Base-by-base conservation (phyloP, 2,329 filamentous ascomycete genomes). In the Colletotrichum truncatum region DNA sequence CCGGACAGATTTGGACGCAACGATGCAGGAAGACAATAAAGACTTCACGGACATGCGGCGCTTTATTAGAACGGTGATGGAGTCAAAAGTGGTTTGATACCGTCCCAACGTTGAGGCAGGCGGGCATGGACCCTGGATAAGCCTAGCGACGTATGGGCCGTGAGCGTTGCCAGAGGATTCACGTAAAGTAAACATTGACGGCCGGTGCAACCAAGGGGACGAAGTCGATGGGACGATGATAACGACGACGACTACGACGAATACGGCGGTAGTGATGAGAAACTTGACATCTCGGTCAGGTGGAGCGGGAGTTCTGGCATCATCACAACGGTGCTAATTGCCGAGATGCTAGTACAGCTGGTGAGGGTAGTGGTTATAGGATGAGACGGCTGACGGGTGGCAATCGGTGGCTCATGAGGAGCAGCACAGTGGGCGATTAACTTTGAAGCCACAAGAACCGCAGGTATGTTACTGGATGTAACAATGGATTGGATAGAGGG, bases 1-100 rank as follows among this genome's bases (percentile, higher is more conserved):
- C 56, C 76, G 76, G 58, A 70, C 75, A 26, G 80, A 77, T 9
- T 71, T 75, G 18, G 83, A 85, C 64, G 80, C 76, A 67, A 71
- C 75, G 16, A 81, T 85, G 75, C 77, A 78, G 56, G 85, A 85
- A 64, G 78, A 82, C 39, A 74, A 73, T 10, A 75, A 74, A 69
- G 77, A 77, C 53, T 82, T 81, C n/a, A 78, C 81, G 18, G 81
- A 84, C 69, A 78, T 91, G 74, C 85, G 83, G 71, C 80, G 81
- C 18, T 89, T 92, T 73, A 82, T 92, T 63, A 85, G 89, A 69
- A 87, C 89, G 52, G 82, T 84, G 12, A 80, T 92, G 73, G 84
- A 89, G 67, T 73, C 78, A 41, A 88, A 88, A 71, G 75, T 89
- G 30, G 77, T 78, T 25, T 76, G 59, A 55, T 39, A 36, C 34